A percentile compares a stretch with the other conserved stretches of the same genome.
Evolutionary conservation across 2,329 filamentous ascomycete genomes (phyloP).

Genomic region (Volutella citrinella): DNA sequence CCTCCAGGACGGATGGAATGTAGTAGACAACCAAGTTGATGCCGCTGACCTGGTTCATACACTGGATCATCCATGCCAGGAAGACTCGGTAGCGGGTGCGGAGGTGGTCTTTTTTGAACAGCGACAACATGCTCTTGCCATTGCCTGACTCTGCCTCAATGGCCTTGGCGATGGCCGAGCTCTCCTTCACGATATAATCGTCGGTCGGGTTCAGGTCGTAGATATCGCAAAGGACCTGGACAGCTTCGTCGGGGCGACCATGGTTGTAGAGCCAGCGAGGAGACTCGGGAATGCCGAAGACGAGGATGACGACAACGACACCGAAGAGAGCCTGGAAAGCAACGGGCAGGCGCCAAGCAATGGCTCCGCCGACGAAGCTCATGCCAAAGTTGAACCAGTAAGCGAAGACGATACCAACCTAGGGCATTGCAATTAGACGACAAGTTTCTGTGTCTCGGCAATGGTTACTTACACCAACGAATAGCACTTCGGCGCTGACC

Average conservation of each 20-base stretch:
- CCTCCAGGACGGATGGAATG: conserved; percentile 25
- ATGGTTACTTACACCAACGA: conserved; percentile 9
- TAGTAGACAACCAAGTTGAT: conserved; percentile 42
- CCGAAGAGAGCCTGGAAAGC: conserved; percentile 34
- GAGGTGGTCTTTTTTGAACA: conserved; percentile 41
- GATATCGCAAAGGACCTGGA: conserved; percentile 31
- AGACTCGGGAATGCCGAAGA: conserved; percentile 35
- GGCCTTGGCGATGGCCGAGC: conserved; percentile 36
- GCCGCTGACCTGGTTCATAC: conserved; percentile 48
- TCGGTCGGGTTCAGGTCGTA: conserved; percentile 36
- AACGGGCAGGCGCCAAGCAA: conserved; percentile 18
- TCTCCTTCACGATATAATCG: conserved; percentile 30
- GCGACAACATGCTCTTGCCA: conserved; percentile 33
- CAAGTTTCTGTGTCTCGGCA: too few relatives aligned
- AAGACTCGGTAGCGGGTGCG: conserved; percentile 42
- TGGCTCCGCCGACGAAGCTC: conserved; percentile 18
- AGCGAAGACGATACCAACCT: conserved; percentile 27
- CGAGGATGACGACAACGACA: conserved; percentile 27
- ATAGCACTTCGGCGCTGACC: not conserved
- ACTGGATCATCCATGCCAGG: conserved; percentile 44
- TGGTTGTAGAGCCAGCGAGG: conserved; percentile 36
- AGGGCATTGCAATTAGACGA: too few relatives aligned
- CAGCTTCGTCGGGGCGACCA: conserved; percentile 31
- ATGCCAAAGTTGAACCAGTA: conserved; percentile 31
- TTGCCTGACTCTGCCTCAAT: conserved; percentile 31